Conservation (phyloP, 768 basidiomycete species). For the Roridomyces roridus region DNA sequence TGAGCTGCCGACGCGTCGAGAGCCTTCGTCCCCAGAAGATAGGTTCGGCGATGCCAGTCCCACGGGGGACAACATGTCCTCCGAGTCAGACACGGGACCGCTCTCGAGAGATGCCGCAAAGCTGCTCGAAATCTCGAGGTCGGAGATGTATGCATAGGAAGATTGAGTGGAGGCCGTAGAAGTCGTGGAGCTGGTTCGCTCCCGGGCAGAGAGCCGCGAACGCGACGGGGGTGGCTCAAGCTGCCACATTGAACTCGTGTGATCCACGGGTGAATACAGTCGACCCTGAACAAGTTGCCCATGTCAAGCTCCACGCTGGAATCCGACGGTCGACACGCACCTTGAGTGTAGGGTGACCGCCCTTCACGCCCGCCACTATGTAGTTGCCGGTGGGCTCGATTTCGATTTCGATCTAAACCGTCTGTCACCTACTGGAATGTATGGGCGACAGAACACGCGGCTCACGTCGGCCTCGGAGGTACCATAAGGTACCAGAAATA, state of each 20-base stretch:
- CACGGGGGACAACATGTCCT: constrained; percentile 66
- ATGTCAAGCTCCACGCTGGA: not conserved
- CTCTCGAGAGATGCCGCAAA: constrained; percentile 85
- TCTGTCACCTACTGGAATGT: not conserved
- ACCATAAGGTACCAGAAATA: constrained; percentile 62
- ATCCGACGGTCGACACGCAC: constrained; percentile 37
- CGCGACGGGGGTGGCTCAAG: constrained; percentile 64
- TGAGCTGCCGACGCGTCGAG: constrained; percentile 36
- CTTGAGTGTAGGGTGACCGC: constrained; percentile 76
- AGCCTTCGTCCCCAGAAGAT: constrained; percentile 60
- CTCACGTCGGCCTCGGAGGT: constrained; percentile 72
- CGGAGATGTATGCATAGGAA: constrained; percentile 84
- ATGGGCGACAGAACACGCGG: constrained; percentile 26
- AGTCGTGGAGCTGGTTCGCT: constrained; percentile 76
- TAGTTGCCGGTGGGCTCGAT: constrained; percentile 65
- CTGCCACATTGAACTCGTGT: constrained; percentile 75
- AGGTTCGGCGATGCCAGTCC: constrained; percentile 67
- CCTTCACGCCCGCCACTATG: constrained; percentile 71
- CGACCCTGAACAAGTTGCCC: constrained; percentile 64
- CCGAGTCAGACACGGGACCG: constrained; percentile 72
- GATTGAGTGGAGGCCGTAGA: constrained; percentile 82
- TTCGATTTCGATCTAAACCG: constrained; percentile 24
- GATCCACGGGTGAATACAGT: constrained; percentile 74
- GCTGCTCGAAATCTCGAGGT: constrained; percentile 84
- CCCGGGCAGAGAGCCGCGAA: constrained; percentile 60